Base-by-base conservation (phyloP, 1,139 yeast species). In the Protomyces macrosporus region DNA sequence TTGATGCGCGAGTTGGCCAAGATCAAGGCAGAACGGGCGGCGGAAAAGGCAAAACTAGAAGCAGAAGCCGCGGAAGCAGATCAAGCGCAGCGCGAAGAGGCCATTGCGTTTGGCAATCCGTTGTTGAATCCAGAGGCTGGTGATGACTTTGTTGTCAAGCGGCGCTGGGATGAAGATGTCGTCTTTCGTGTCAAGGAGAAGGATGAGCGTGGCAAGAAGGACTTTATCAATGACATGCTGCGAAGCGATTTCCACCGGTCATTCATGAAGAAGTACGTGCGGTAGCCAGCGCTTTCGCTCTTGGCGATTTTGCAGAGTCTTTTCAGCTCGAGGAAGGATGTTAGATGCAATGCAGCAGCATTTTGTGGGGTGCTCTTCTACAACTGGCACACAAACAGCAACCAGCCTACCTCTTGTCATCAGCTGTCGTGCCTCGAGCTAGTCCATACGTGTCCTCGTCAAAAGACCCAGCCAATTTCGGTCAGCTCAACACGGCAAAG, bases 191-290 rank as follows among this genome's bases (percentile, higher is more conserved):
- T 77, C 59, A 76, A 77, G 54, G 75, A 77, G 69, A 72, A 42
- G 63, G 70, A 69, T 6, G 65, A 65, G n/a, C 65, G 45, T 67
- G 68, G 48, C 60, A 68, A 33, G 37, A 71, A 73, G 33, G 75
- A 73, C n/a, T 85, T 81, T 70, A 80, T 87, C 30, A 88, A 87
- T 67, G 88, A 88, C 70, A 77, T 88, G 66, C 73, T 87, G 32
- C 78, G 84, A 61, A 86, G 93, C 4, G 86, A 86, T 32, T 83
- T 82, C 69, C 96, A 90, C 72, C 79, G 83, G 68, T 81, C 83
- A 67, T 90, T 90, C 71, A 75, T 90, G 75, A 80, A 84, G 65
- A 85, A 84, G 70, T 87, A 83, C 70, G 77, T 89, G 14, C 64
- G 57, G n/a, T 63, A 39, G 48, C 12, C 23, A 23, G 2, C 23